These are phyloP conservation scores for Neurospora africana DNA, from an alignment of 495 filamentous ascomycete genomes.

Conservation along the genomic window DNA sequence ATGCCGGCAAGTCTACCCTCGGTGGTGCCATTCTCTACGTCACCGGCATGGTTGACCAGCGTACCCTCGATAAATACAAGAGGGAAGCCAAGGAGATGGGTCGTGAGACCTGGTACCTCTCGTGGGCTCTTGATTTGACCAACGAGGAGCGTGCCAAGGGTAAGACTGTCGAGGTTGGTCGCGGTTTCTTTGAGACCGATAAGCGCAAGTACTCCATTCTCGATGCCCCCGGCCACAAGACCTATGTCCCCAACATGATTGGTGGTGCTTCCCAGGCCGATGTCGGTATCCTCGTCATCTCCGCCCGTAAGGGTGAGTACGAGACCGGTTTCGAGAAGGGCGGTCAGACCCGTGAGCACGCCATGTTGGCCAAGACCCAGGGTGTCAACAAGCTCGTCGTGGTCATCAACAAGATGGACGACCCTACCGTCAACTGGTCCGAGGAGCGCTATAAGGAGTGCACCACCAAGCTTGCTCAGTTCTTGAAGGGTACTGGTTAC, in stretches of 20 bases:
- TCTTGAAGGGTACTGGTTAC: slow-evolving; percentile 85
- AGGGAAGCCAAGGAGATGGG: slow-evolving; percentile 90
- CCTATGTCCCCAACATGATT: slow-evolving; percentile 93
- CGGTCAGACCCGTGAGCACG: slow-evolving; percentile 94
- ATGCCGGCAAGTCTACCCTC: slow-evolving; percentile 93
- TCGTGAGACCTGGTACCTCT: slow-evolving; percentile 95
- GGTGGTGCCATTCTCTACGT: slow-evolving; percentile 85
- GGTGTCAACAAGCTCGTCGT: slow-evolving; percentile 91
- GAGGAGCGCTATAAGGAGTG: slow-evolving; percentile 87
- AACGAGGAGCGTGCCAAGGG: slow-evolving; percentile 95
- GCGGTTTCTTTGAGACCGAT: slow-evolving; percentile 92
- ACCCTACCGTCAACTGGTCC: slow-evolving; percentile 89
- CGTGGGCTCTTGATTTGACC: slow-evolving; percentile 93
- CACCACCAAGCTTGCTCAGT: slow-evolving; percentile 74
- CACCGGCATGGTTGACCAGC: slow-evolving; percentile 97
- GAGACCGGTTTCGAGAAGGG: slow-evolving; percentile 99
- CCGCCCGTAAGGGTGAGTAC: slow-evolving; percentile 95
- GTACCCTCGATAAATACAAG: slow-evolving; percentile 97
- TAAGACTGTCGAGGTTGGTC: slow-evolving; percentile 95
- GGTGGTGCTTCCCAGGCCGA: slow-evolving; percentile 91
- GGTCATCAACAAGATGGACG: slow-evolving; percentile 98
- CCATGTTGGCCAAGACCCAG: slow-evolving; percentile 94
- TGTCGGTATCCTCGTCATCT: slow-evolving; percentile 92
- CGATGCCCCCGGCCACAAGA: slow-evolving; percentile 95
- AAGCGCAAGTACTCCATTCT: slow-evolving; percentile 84